A percentile compares a stretch with the other conserved stretches of the same genome.
phyloP scores from a whole-genome alignment of 2,329 filamentous ascomycete genomes.

The Tolypocladium pustulatum region DNA sequence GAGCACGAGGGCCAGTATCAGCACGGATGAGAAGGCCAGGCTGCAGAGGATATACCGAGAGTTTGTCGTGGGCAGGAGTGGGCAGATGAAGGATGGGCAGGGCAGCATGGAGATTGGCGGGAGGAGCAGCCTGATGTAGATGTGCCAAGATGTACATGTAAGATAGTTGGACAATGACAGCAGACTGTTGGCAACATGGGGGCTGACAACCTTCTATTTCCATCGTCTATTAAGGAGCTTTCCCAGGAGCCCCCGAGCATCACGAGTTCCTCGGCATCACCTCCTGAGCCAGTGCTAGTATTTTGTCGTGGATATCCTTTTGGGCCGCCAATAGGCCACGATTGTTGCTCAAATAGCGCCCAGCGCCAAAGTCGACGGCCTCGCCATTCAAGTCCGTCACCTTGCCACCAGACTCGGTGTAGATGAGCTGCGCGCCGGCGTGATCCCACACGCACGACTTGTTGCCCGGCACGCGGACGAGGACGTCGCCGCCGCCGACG shows the following conservation, averaged over 20 bases:
- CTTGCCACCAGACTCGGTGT: constrained; percentile 42
- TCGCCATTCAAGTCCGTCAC: constrained; percentile 37
- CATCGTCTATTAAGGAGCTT: not conserved
- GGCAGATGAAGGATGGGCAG: constrained; percentile 91
- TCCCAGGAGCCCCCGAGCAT: not conserved
- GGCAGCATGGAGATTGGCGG: constrained; percentile 87
- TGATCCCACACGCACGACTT: constrained; percentile 38
- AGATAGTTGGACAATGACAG: not conserved
- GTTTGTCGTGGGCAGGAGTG: constrained; percentile 85
- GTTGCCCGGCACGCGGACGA: constrained; percentile 19
- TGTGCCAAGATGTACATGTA: constrained; percentile 1
- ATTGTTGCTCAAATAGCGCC: constrained; percentile 21
- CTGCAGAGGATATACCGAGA: constrained; percentile 78
- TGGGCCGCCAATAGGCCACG: constrained; percentile 33
- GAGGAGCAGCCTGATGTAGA: constrained; percentile 81
- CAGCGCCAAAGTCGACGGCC: constrained; percentile 23
- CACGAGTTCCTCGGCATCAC: not conserved
- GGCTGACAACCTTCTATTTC: not conserved
- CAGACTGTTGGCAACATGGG: not conserved
- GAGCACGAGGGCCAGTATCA: constrained; percentile 74
- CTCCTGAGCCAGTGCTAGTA: constrained; percentile 22
- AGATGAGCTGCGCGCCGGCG: constrained; percentile 46
- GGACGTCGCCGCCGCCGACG: constrained; percentile 23
- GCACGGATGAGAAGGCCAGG: constrained; percentile 61
- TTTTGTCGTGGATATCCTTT: constrained; percentile 25